Percentiles rank a stretch among this genome's conserved stretches.
Conservation (phyloP, 352 stramenopile genomes). For the Pythium guiyangense region DNA sequence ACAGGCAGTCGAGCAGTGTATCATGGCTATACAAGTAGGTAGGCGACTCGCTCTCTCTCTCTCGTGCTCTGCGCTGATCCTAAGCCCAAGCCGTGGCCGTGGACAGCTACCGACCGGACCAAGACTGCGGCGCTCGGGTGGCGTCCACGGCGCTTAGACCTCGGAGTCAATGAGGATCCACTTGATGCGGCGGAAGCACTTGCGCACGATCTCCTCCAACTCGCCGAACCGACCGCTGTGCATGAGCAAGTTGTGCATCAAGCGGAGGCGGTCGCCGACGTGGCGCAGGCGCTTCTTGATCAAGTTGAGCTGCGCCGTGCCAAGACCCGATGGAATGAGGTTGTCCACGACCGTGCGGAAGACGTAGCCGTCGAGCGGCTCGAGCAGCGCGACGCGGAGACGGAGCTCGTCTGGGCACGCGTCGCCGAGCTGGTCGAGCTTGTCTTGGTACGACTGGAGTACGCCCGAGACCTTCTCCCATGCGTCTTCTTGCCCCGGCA, state of each 20-base stretch:
- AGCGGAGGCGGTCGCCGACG: conserved; percentile 77
- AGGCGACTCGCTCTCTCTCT: too few species aligned
- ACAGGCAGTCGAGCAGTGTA: too few species aligned
- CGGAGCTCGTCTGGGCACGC: conserved; percentile 62
- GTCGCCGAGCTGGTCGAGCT: conserved; percentile 63
- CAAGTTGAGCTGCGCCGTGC: conserved; percentile 80
- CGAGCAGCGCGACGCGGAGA: conserved; percentile 60
- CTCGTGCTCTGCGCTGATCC: too few species aligned
- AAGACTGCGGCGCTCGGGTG: too few species aligned
- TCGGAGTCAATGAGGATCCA: conserved; percentile 91
- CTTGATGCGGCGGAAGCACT: conserved; percentile 90
- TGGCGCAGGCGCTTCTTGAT: conserved; percentile 88
- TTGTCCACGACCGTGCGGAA: conserved; percentile 88
- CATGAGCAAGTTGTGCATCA: conserved; percentile 90
- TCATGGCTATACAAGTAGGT: too few species aligned
- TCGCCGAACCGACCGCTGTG: conserved; percentile 80
- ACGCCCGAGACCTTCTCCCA: conserved; percentile 70
- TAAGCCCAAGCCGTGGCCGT: too few species aligned
- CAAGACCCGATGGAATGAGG: conserved; percentile 68
- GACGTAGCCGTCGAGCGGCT: conserved; percentile 82
- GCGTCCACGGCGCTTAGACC: too few species aligned
- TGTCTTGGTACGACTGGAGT: conserved; percentile 64
- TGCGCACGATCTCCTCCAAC: conserved; percentile 87
- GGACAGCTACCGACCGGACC: too few species aligned
- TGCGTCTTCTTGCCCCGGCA: conserved; percentile 66